Base-by-base conservation (phyloP, 305 asterid genomes). In the Euphrasia arctica region DNA sequence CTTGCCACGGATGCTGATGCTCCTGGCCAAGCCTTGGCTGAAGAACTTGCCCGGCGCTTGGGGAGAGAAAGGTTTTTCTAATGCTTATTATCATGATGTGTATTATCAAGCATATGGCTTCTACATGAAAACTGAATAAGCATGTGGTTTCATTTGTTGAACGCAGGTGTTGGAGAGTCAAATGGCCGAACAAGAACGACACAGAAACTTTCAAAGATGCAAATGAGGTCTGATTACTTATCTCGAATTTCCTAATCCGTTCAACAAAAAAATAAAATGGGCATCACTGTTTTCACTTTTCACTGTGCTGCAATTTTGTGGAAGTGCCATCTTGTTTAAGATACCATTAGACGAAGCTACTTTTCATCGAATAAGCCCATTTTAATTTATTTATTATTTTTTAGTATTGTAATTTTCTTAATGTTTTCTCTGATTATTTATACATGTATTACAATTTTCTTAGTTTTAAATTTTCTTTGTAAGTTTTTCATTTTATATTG, bases 21-120 rank as follows among this genome's bases (percentile, higher is more conserved):
- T 69, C 97, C 97, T 52, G 95, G 98, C 52, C 97, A 84, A 78
- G 97, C 98, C 72, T 80, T 92, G 69, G 96, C 97, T 2, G 98
- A 92, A 84, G 97, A 90, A 80, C 96, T 90, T 75, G 96, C 97
- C n/a, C 78, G 97, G 43, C 95, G 97, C 75, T 72, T 92, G 74
- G 98, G 98, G 76, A 90, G 87, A 82, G 97, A 90, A 76, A 80
- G 91, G 97, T 86, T 18, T 13, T 76, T 51, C 1, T 70, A 67
- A 67, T 68, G 54, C 63, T 45, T 39, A 39, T 51, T 63, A n/a
- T 39, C 45, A 39, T 39, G 32, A 27, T 36, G 52, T 72, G 9
- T 54, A 52, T 27, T 58, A 42, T 63, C 27, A 56, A 39, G 60
- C 32, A 60, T 49, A 70, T 60, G 32, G 52, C 70, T 29, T 61